Evolutionary conservation across 768 basidiomycete genomes (phyloP).

Genomic region (Lentinula detonsa): DNA sequence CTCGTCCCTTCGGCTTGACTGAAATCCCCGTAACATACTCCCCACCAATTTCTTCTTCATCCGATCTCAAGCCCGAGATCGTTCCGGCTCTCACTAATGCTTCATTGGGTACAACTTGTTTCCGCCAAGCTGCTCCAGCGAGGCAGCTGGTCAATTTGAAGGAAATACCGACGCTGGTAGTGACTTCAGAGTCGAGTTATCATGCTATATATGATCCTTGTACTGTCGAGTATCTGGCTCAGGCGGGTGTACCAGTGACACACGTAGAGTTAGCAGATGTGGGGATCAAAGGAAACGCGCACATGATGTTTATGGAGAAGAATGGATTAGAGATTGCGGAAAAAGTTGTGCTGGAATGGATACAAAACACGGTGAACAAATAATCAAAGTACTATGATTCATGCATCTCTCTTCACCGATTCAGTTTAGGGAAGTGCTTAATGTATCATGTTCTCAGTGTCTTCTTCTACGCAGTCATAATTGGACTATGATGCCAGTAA

Average conservation of each 20-base stretch:
- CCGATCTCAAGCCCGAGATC: conserved; percentile 19
- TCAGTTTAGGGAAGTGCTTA: too few relatives aligned
- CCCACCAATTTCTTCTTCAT: conserved; percentile 23
- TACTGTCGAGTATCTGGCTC: conserved; percentile 24
- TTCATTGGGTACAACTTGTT: conserved; percentile 17
- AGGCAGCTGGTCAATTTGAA: conserved; percentile 23
- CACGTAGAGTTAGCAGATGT: conserved; percentile 21
- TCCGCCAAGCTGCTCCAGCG: conserved; percentile 25
- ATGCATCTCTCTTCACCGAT: too few relatives aligned
- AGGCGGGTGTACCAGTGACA: conserved; percentile 28
- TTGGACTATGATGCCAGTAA: too few relatives aligned
- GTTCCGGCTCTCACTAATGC: conserved; percentile 12
- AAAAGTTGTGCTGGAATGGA: conserved; percentile 26
- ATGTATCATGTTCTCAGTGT: too few relatives aligned
- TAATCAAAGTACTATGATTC: too few relatives aligned
- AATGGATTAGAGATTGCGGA: conserved; percentile 27
- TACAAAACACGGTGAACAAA: conserved; percentile 7
- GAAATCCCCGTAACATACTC: conserved; percentile 26
- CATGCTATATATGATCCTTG: conserved; percentile 30
- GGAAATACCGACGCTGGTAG: conserved; percentile 26
- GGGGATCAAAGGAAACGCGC: conserved; percentile 31
- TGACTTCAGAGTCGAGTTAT: conserved; percentile 31
- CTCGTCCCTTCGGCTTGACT: conserved; percentile 27
- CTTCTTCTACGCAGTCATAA: too few relatives aligned
- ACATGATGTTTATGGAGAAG: conserved; percentile 36